Evolutionary conservation across 2,329 filamentous ascomycete genomes (phyloP), one percentile per base, ranked within the genome.

Genomic region (Calycina herbarum): DNA sequence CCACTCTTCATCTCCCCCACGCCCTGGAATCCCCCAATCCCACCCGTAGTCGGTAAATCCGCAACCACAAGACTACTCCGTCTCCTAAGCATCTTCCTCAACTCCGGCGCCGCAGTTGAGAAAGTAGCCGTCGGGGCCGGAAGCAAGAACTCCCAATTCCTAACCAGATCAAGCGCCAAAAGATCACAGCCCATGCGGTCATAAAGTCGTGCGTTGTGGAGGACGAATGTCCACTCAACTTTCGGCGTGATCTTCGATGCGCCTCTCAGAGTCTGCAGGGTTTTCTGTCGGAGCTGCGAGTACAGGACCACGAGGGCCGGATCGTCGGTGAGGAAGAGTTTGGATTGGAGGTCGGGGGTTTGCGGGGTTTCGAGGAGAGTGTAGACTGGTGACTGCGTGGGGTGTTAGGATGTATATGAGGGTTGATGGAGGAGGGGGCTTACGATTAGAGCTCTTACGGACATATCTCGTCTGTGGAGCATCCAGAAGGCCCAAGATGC

Each of bases 401-500:
- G 38, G 64, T 58, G 59, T 75, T 68, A 76, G 71, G 59, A 58
- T 45, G n/a, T 24, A 31, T 38, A 33, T 10, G 40, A 29, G 17
- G n/a, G 7, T 5, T 8, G 17, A 27, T 20, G 20, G 20, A 20
- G 20, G 20, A 20, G 20, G 20, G 29, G 17, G 76, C 88, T 82
- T 79, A 93, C 90, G 71, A 96, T 90, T 3, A 99, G 81, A 6
- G 90, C 88, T 62, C 92, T 87, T 6, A 97, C 93, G 5, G 94
- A 91, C 82, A 93, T 91, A 70, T 96, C 91, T 67, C 89, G 87
- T 68, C 91, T 86, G 45, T 88, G 88, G 5, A 98, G 83, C 84
- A 97, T 92, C 90, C 93, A 96, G 75, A 97, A 97, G 2, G 92
- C 92, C 95, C 95, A 99, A 0, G 91, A 95, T 11, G 94, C 92